Base-by-base conservation (phyloP, 2,329 filamentous ascomycete species). In the Endoconidiophora polonica region DNA sequence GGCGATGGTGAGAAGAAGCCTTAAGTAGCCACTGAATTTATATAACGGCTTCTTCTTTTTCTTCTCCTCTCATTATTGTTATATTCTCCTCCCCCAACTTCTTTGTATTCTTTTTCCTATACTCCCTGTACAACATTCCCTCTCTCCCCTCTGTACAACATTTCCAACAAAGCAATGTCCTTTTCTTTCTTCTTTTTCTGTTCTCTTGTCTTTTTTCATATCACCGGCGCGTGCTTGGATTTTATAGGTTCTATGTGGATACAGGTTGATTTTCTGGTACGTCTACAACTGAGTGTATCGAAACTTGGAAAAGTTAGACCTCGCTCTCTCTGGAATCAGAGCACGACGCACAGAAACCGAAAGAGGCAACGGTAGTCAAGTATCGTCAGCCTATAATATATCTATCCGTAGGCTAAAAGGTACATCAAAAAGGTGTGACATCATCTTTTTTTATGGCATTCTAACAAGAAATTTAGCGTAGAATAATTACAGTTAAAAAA, bases 1-100 rank as follows among this genome's bases (percentile, higher is more conserved):
- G 33, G 26, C n/a, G 87, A 87, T 78, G 75, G 73, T 57, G 77
- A 82, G 68, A 74, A 70, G 70, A 81, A 81, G 75, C 74, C 74
- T 60, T 78, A 74, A 76, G 64, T 55, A 57, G 56, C 26, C 46
- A 36, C 40, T 12, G 29, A 42, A 12, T 24, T 23, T 20, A 33
- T 33, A 33, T 12, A 33, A 9, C 12, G 29, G 29, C 29, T 33
- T 18, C n/a, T 44, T 16, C 52, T 48, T 56, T 7, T 45, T 47
- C 51, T 40, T 12, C 46, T 52, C 46, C 54, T 3, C 18, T 23
- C 6, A 5, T 12, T 24, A n/a, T 26, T 46, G 9, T 45, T 40
- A 6, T 44, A 9, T 42, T 57, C 58, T 55, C 56, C 55, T 33
- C 49, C 50, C 24, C 46, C 57, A 58, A 54, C 55, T 55, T 29